Conservation (phyloP, 192 early-diverging fungal species). For the Cetraspora pellucida region DNA sequence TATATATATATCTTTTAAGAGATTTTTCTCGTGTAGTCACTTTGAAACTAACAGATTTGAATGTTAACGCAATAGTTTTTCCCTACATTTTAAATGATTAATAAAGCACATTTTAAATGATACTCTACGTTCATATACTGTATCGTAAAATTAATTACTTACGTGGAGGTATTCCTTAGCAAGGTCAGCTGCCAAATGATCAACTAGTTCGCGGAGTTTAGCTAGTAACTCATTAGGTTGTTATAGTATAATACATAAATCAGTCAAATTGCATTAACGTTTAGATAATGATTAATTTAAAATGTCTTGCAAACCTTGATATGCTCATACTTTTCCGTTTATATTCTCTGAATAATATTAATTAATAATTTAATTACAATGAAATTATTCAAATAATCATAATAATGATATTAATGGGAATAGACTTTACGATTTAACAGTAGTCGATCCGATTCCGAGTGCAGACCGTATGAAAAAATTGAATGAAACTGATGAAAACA, state of each 20-base stretch:
- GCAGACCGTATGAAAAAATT: constrained; percentile 47
- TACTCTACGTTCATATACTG: too few relatives aligned
- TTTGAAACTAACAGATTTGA: constrained; percentile 51
- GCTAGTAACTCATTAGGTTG: constrained; percentile 37
- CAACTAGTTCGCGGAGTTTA: constrained; percentile 50
- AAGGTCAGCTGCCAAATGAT: constrained; percentile 49
- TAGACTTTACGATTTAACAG: constrained; percentile 33
- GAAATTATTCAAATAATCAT: background rate
- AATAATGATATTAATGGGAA: background rate
- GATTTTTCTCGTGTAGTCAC: constrained; percentile 47
- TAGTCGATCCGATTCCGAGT: constrained; percentile 52
- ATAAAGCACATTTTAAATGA: constrained; percentile 2
- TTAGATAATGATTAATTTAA: constrained; percentile 5
- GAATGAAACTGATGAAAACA: constrained; percentile 51
- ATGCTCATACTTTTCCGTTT: constrained; percentile 56
- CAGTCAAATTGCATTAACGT: background rate
- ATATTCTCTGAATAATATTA: background rate
- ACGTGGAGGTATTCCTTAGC: constrained; percentile 41
- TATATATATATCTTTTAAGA: constrained; percentile 37
- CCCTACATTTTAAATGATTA: constrained; percentile 35
- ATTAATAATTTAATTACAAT: background rate
- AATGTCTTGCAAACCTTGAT: constrained; percentile 39
- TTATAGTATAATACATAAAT: constrained; percentile 35
- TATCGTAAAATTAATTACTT: too few relatives aligned
- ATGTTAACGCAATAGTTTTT: constrained; percentile 46